phyloP scores from a whole-genome alignment of 371 early-diverging fungal species.

The Syncephalis plumigaleata region DNA sequence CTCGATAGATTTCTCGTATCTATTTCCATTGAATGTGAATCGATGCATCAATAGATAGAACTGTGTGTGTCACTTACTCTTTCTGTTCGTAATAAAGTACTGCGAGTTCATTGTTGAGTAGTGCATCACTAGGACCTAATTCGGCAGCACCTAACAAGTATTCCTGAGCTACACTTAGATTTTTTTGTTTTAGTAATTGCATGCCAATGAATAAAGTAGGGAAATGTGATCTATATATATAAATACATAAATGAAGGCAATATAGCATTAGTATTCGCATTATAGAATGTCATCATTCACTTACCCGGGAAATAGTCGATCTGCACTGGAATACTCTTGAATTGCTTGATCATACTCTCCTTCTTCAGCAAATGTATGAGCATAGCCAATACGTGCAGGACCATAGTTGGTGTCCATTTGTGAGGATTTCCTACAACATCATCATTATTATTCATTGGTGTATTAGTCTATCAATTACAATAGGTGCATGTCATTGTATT shows the following conservation, averaged over 20 bases:
- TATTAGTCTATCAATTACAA: neutral
- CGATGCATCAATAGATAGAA: neutral
- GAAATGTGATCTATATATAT: conserved; percentile 30
- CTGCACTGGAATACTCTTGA: conserved; percentile 41
- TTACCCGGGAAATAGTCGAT: conserved; percentile 45
- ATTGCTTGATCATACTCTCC: conserved; percentile 66
- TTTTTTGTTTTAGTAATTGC: conserved; percentile 42
- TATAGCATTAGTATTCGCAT: neutral
- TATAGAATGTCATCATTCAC: neutral
- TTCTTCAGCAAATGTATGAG: conserved; percentile 56
- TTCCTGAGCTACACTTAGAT: conserved; percentile 27
- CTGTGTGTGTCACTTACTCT: conserved; percentile 18
- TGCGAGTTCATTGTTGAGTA: conserved; percentile 47
- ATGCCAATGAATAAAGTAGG: conserved; percentile 56
- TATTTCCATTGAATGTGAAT: conserved; percentile 8
- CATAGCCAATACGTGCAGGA: conserved; percentile 61
- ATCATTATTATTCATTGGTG: neutral
- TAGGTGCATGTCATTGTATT: neutral
- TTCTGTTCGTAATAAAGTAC: conserved; percentile 29
- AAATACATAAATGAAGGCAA: neutral
- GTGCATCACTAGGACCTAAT: conserved; percentile 38
- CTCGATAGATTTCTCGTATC: conserved; percentile 28
- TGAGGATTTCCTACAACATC: conserved; percentile 26
- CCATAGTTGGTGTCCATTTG: conserved; percentile 37
- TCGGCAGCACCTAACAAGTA: conserved; percentile 27